Evolutionary conservation across 2,329 filamentous ascomycete species (phyloP).

Genomic region (Pseudogymnoascus sp.): DNA sequence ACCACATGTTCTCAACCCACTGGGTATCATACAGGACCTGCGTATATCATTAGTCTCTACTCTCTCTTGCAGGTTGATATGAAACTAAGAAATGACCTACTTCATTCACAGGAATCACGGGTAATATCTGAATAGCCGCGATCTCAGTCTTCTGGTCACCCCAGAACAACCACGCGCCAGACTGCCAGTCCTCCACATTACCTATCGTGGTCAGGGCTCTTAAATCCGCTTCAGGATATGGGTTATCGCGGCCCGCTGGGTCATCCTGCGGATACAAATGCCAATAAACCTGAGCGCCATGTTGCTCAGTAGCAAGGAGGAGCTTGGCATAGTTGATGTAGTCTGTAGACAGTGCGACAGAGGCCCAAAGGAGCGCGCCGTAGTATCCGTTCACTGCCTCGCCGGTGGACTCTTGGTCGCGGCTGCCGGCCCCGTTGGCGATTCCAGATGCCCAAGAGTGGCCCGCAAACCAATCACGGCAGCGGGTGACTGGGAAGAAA

Average conservation of each 20-base stretch:
- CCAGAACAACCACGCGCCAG: conserved; percentile 22
- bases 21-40: conserved; percentile 20
- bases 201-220: conserved; percentile 20
- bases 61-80: background rate
- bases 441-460: conserved; percentile 28
- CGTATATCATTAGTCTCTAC: conserved; percentile 10
- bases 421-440: conserved; percentile 23
- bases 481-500: conserved; percentile 25
- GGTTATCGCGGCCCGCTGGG: conserved; percentile 20
- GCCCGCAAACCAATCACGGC: conserved; percentile 26
- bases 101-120: conserved; percentile 16
- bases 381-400: conserved; percentile 26
- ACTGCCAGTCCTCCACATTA: conserved; percentile 23
- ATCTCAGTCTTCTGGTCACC: conserved; percentile 14
- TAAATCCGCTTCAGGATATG: conserved; percentile 21
- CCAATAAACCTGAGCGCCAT: conserved; percentile 23
- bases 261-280: conserved; percentile 20
- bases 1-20: conserved; percentile 24
- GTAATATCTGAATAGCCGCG: conserved; percentile 21
- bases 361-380: conserved; percentile 25
- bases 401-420: conserved; percentile 25
- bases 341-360: conserved; percentile 20
- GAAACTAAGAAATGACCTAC: background rate
- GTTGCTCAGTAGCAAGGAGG: conserved; percentile 23
- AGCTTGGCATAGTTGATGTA: conserved; percentile 24